Evolutionary conservation across 2,329 filamentous ascomycete species (phyloP).

Genomic region (Clarireedia hainanense): DNA sequence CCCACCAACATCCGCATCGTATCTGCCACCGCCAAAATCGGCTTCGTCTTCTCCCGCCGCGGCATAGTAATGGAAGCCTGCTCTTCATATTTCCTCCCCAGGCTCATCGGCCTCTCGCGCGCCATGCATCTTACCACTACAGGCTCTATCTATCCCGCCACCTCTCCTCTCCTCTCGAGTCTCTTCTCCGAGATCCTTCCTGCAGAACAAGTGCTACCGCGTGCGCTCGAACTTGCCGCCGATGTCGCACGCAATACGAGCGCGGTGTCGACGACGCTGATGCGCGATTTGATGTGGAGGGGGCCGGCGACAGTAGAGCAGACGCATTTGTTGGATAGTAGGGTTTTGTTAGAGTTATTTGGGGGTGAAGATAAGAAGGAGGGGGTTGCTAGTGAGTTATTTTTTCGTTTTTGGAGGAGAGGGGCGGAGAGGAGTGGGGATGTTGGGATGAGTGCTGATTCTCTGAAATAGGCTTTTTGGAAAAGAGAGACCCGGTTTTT

Average conservation of each 20-base stretch:
- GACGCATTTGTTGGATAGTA: constrained; percentile 62
- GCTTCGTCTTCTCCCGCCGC: constrained; percentile 65
- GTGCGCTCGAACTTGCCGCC: constrained; percentile 57
- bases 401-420: not conserved
- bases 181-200: constrained; percentile 61
- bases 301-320: constrained; percentile 49
- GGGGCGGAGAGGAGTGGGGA: too few species aligned
- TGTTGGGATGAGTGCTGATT: not conserved
- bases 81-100: constrained; percentile 63
- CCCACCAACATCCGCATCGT: constrained; percentile 46
- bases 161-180: constrained; percentile 43
- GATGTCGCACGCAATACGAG: constrained; percentile 62
- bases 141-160: constrained; percentile 49
- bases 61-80: constrained; percentile 67
- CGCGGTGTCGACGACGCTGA: constrained; percentile 53
- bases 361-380: constrained; percentile 48
- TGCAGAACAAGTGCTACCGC: constrained; percentile 51
- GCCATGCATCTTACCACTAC: constrained; percentile 62
- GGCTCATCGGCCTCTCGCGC: constrained; percentile 55
- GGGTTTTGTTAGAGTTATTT: constrained; percentile 54
- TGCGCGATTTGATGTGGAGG: constrained; percentile 64
- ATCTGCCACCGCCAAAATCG: constrained; percentile 54
- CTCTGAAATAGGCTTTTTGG: constrained; percentile 37
- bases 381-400: constrained; percentile 39
- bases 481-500: constrained; percentile 52